These are phyloP conservation scores for Serendipita sp. DNA, from an alignment of 768 basidiomycete genomes.

Conservation along the genomic window DNA sequence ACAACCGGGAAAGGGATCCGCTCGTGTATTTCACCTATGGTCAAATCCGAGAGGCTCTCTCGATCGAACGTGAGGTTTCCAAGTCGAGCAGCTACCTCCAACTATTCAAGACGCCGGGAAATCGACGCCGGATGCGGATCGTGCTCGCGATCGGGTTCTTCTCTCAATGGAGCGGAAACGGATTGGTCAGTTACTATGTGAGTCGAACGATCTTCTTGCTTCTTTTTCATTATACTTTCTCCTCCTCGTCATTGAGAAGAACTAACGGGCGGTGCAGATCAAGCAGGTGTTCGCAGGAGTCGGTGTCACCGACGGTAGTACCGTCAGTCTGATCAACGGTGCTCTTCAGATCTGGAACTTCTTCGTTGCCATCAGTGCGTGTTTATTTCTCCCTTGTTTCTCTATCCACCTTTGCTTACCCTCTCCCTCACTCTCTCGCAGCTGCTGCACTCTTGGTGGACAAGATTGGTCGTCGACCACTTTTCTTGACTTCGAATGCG, in stretches of 20 bases:
- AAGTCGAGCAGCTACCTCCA: slow-evolving; percentile 32
- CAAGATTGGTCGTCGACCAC: slow-evolving; percentile 45
- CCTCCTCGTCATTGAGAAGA: slow-evolving; percentile 35
- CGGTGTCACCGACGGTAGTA: slow-evolving; percentile 36
- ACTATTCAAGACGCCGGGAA: slow-evolving; percentile 47
- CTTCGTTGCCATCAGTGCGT: slow-evolving; percentile 25
- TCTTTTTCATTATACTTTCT: background rate
- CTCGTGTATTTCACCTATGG: slow-evolving; percentile 7
- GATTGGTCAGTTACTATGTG: slow-evolving; percentile 6
- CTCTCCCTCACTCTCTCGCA: slow-evolving; percentile 14
- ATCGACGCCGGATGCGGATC: slow-evolving; percentile 49
- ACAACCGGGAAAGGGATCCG: slow-evolving; percentile 13
- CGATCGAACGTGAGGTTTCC: slow-evolving; percentile 41
- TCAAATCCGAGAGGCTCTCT: slow-evolving; percentile 51
- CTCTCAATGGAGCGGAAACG: slow-evolving; percentile 43
- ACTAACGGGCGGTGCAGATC: slow-evolving; percentile 45
- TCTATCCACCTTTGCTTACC: background rate
- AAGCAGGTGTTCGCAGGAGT: slow-evolving; percentile 49
- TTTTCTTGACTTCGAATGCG: slow-evolving; percentile 49
- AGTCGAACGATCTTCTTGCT: background rate
- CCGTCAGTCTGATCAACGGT: slow-evolving; percentile 48
- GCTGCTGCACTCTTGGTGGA: slow-evolving; percentile 50
- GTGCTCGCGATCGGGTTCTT: slow-evolving; percentile 53
- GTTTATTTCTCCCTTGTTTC: background rate
- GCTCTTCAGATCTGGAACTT: slow-evolving; percentile 53